A percentile compares a stretch with the other conserved stretches of the same genome.
Conservation (phyloP, 2,329 filamentous ascomycete species). For the Myriosclerotinia curreyana region DNA sequence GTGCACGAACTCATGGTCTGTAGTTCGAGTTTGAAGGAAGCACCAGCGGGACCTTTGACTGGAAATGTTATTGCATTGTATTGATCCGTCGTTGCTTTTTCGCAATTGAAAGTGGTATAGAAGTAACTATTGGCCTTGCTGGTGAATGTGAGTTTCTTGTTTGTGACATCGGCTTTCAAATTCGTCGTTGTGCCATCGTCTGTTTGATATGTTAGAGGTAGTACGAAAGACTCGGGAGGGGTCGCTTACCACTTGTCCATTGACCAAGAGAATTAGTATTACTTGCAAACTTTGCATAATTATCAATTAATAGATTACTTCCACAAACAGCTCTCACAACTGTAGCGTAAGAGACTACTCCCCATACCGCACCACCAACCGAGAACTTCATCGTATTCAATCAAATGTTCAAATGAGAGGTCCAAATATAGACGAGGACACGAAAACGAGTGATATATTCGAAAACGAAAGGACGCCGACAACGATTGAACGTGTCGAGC, state of each 20-base stretch:
- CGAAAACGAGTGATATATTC: background rate
- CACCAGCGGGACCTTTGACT: slow-evolving; percentile 46
- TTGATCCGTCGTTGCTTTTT: slow-evolving; percentile 45
- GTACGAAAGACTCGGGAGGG: background rate
- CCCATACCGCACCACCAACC: background rate
- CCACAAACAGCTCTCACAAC: slow-evolving; percentile 32
- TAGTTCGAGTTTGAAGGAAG: slow-evolving; percentile 46
- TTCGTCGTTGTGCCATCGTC: slow-evolving; percentile 51
- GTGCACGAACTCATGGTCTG: slow-evolving; percentile 49
- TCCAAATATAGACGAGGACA: too few relatives aligned
- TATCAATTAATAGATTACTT: slow-evolving; percentile 36
- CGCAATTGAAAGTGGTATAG: slow-evolving; percentile 52
- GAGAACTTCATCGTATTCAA: slow-evolving; percentile 13
- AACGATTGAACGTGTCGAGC: slow-evolving; percentile 18
- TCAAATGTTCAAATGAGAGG: background rate
- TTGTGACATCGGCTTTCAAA: slow-evolving; percentile 41
- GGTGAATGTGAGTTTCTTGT: slow-evolving; percentile 50
- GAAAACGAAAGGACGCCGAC: slow-evolving; percentile 15
- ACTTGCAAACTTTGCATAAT: slow-evolving; percentile 38
- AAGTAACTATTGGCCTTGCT: slow-evolving; percentile 50
- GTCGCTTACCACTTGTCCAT: slow-evolving; percentile 41
- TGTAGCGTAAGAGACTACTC: slow-evolving; percentile 18
- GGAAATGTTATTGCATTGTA: slow-evolving; percentile 50
- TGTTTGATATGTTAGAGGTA: slow-evolving; percentile 31
- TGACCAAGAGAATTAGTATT: slow-evolving; percentile 40